Percentiles rank a stretch among this genome's conserved stretches.
These are phyloP conservation scores for Sugiyamaella grinbergsii DNA, from an alignment of 1,139 yeast species.

Conservation along the genomic window DNA sequence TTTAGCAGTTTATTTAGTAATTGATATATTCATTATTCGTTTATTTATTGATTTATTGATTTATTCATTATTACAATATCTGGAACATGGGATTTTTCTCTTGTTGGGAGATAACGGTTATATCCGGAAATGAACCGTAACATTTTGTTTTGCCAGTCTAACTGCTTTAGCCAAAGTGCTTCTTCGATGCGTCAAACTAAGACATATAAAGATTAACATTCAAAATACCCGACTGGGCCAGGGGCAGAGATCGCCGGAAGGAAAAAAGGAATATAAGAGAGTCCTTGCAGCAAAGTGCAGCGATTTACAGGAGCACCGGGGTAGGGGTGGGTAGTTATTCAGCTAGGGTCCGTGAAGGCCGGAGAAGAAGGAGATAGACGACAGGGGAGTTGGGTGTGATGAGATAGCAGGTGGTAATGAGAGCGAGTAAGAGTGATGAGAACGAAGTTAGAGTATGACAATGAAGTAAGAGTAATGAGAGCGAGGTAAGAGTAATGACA, in stretches of 20 bases:
- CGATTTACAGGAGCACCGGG: conserved; percentile 13
- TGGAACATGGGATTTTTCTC: too few relatives aligned
- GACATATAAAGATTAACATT: conserved; percentile 14
- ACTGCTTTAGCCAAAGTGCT: conserved; percentile 8
- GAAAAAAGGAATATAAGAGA: not conserved
- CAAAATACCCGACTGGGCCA: not conserved
- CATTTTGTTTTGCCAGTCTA: conserved; percentile 7
- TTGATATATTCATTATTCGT: not conserved
- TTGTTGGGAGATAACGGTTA: conserved; percentile 14
- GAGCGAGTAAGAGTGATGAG: too few relatives aligned
- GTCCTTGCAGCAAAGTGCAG: conserved; percentile 12
- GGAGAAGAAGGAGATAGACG: too few relatives aligned
- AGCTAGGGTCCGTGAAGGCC: too few relatives aligned
- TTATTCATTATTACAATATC: too few relatives aligned
- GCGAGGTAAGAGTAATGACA: too few relatives aligned
- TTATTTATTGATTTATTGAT: not conserved
- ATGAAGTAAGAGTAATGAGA: too few relatives aligned
- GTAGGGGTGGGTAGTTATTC: too few relatives aligned
- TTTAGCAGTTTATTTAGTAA: not conserved
- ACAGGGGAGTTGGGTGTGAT: too few relatives aligned
- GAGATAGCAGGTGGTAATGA: too few relatives aligned
- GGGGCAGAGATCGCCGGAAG: not conserved
- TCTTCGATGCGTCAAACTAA: conserved; percentile 8
- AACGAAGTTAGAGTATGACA: too few relatives aligned
- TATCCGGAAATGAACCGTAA: conserved; percentile 4